A percentile compares a stretch with the other conserved stretches of the same genome.
These are phyloP conservation scores for Selenicereus undatus DNA, from an alignment of 148 eudicot genomes.

Conservation along the genomic window DNA sequence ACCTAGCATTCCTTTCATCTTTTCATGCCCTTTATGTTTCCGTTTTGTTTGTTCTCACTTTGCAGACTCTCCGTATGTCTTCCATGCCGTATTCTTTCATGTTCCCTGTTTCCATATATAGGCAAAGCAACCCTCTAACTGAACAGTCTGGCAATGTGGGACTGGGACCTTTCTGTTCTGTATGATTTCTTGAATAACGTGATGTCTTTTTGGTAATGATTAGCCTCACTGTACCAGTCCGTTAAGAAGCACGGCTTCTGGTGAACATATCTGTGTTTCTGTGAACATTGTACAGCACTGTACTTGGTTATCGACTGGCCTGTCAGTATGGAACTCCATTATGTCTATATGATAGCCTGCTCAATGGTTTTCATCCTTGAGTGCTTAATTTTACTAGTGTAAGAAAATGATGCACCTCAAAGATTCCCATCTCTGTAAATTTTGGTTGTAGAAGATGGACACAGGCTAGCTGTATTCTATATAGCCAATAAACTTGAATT, in stretches of 20 bases:
- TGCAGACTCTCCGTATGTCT: background rate
- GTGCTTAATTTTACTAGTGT: background rate
- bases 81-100: background rate
- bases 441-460: no score
- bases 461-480: background rate
- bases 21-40: background rate
- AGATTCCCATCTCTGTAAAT: background rate
- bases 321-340: background rate
- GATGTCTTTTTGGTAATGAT: background rate
- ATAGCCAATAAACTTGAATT: background rate
- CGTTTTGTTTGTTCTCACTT: background rate
- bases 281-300: background rate
- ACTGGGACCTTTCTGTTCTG: background rate
- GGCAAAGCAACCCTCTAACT: background rate
- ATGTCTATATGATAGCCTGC: background rate
- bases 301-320: background rate
- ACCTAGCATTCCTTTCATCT: background rate
- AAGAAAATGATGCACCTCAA: background rate
- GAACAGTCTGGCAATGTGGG: background rate
- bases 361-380: background rate
- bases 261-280: background rate
- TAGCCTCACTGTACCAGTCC: background rate
- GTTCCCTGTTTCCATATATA: background rate
- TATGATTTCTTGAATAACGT: background rate
- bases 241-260: background rate